phyloP scores from a whole-genome alignment of 768 basidiomycete species.

The Collybia sordida region DNA sequence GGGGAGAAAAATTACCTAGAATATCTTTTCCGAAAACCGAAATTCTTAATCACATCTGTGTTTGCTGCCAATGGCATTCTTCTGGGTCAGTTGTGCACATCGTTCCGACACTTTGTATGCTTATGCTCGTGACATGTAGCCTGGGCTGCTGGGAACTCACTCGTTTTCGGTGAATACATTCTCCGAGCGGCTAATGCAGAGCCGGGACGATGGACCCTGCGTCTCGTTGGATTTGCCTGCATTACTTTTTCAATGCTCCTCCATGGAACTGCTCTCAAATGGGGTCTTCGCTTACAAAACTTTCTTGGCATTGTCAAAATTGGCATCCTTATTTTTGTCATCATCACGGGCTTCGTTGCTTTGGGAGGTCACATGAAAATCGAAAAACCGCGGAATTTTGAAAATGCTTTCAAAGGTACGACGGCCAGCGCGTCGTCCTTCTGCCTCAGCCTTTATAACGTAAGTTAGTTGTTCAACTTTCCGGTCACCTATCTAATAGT shows the following conservation, averaged over 20 bases:
- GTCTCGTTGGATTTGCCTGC: slow-evolving; percentile 34
- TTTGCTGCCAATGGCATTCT: slow-evolving; percentile 55
- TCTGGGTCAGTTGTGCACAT: slow-evolving; percentile 24
- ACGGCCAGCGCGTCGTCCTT: slow-evolving; percentile 48
- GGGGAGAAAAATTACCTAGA: slow-evolving; percentile 75
- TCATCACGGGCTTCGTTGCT: slow-evolving; percentile 47
- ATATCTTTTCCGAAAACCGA: slow-evolving; percentile 56
- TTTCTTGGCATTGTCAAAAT: slow-evolving; percentile 61
- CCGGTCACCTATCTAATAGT: slow-evolving; percentile 39
- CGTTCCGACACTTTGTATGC: neutral
- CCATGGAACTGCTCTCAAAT: slow-evolving; percentile 45
- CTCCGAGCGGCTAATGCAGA: slow-evolving; percentile 31
- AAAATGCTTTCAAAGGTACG: slow-evolving; percentile 40
- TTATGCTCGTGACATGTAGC: slow-evolving; percentile 15
- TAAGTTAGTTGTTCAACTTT: slow-evolving; percentile 47
- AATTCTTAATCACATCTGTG: slow-evolving; percentile 53
- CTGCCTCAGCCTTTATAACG: slow-evolving; percentile 25
- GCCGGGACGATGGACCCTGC: slow-evolving; percentile 29
- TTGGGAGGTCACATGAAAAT: slow-evolving; percentile 34
- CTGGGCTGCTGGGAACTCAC: slow-evolving; percentile 42
- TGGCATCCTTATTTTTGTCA: slow-evolving; percentile 43
- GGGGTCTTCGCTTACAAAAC: slow-evolving; percentile 64
- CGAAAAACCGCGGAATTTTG: slow-evolving; percentile 32
- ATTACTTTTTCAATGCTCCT: slow-evolving; percentile 35
- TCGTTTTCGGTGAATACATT: slow-evolving; percentile 62